These are phyloP conservation scores for Corylus heterophylla DNA, from an alignment of 306 rosid species.

Conservation along the genomic window DNA sequence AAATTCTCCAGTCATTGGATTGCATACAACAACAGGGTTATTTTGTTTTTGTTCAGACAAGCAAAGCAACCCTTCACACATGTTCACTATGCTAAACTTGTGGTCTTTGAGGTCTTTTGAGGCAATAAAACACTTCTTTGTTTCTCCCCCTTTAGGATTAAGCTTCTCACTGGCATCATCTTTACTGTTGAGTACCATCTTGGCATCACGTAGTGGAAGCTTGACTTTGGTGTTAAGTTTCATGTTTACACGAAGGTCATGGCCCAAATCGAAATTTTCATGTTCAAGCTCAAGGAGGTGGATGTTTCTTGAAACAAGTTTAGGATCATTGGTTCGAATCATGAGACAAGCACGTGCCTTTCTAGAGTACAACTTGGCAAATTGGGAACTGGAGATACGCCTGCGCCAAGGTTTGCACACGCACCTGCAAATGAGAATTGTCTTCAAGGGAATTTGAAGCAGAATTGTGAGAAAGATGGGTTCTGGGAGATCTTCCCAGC, in stretches of 20 bases:
- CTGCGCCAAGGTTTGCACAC: constrained; percentile 28
- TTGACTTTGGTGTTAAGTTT: constrained; percentile 26
- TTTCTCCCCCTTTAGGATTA: background rate
- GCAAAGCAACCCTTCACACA: constrained; percentile 33
- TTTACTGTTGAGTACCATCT: background rate
- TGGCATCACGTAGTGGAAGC: constrained; percentile 28
- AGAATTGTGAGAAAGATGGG: background rate
- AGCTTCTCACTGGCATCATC: background rate
- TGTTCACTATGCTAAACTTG: constrained; percentile 16
- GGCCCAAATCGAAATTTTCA: background rate
- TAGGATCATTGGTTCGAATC: background rate
- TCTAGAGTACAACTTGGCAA: background rate
- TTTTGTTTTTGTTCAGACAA: background rate
- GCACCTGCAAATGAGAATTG: constrained; percentile 30
- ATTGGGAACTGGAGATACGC: constrained; percentile 28
- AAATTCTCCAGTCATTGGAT: constrained; percentile 26
- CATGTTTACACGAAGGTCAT: background rate
- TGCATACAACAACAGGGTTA: constrained; percentile 23
- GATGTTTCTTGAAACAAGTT: constrained; percentile 16
- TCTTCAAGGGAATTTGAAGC: constrained; percentile 15
- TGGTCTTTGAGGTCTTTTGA: background rate
- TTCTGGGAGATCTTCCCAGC: constrained; percentile 14
- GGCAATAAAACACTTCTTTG: background rate
- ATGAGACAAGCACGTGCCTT: background rate
- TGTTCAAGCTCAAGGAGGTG: constrained; percentile 24